Conservation (phyloP, 1,284 basidiomycete genomes). For the Ceratobasidium sp. region DNA sequence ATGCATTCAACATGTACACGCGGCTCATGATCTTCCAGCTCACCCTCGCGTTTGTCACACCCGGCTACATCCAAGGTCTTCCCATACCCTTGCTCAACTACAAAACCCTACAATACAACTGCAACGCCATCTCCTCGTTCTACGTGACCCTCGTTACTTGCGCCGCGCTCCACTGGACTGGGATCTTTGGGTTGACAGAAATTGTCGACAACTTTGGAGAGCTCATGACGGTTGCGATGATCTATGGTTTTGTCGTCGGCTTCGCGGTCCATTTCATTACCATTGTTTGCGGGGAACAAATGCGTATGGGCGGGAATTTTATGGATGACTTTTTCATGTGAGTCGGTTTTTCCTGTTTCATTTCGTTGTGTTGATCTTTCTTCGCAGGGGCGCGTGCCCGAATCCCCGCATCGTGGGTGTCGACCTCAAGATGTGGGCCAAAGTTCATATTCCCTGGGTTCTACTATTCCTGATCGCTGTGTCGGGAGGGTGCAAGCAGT, state of each 20-base stretch:
- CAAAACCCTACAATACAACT: slow-evolving; percentile 95
- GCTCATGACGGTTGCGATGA: slow-evolving; percentile 97
- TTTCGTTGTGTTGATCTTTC: background rate
- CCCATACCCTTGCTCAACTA: slow-evolving; percentile 93
- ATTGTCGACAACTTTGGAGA: slow-evolving; percentile 98
- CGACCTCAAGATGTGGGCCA: slow-evolving; percentile 99
- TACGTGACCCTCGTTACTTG: slow-evolving; percentile 89
- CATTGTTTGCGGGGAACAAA: slow-evolving; percentile 79
- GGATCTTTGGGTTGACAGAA: slow-evolving; percentile 90
- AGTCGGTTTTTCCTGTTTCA: background rate
- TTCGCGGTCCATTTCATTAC: slow-evolving; percentile 84
- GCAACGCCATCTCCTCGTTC: slow-evolving; percentile 92
- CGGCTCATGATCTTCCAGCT: slow-evolving; percentile 93
- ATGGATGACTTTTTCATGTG: slow-evolving; percentile 96
- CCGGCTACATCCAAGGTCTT: slow-evolving; percentile 92
- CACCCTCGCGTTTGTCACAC: slow-evolving; percentile 89
- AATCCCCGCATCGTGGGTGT: slow-evolving; percentile 95
- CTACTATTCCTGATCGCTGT: slow-evolving; percentile 96
- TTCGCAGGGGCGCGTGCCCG: slow-evolving; percentile 76
- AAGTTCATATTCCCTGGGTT: slow-evolving; percentile 98
- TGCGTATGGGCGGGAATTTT: slow-evolving; percentile 94
- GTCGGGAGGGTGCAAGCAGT: slow-evolving; percentile 95
- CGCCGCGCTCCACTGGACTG: slow-evolving; percentile 80
- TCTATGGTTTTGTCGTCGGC: slow-evolving; percentile 87
- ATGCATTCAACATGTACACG: slow-evolving; percentile 90